These are phyloP conservation scores for Venturia aucupariae DNA, from an alignment of 2,329 filamentous ascomycete genomes.

Conservation along the genomic window DNA sequence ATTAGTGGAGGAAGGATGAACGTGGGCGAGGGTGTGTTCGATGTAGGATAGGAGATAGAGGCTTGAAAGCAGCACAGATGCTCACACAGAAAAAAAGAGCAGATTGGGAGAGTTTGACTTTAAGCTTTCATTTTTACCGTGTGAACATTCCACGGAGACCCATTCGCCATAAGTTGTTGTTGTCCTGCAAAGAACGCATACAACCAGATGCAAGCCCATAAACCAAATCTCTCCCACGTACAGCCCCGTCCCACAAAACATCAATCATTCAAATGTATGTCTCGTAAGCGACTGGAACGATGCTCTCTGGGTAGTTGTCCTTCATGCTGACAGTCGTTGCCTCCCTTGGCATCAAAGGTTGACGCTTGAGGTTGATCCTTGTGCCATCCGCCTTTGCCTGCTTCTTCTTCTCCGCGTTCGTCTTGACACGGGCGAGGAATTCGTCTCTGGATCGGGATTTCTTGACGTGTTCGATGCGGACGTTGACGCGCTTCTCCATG, in stretches of 20 bases:
- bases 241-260: not conserved
- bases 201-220: slow-evolving; percentile 6
- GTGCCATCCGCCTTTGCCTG: slow-evolving; percentile 85
- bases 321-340: slow-evolving; percentile 69
- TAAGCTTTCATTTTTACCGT: not conserved
- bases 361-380: slow-evolving; percentile 87
- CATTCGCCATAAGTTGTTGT: not conserved
- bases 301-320: slow-evolving; percentile 82
- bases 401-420: slow-evolving; percentile 85
- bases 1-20: no score
- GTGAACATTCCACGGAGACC: not conserved
- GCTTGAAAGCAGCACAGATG: not conserved
- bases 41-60: no score
- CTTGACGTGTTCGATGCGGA: slow-evolving; percentile 91
- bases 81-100: not conserved
- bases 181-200: not conserved
- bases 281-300: slow-evolving; percentile 90
- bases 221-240: slow-evolving; percentile 2
- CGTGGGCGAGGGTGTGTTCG: no score
- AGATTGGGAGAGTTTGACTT: not conserved
- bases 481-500: slow-evolving; percentile 99
- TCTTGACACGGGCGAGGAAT: slow-evolving; percentile 94
- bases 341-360: slow-evolving; percentile 69
- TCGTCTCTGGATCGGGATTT: slow-evolving; percentile 93
- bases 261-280: slow-evolving; percentile 65